These are phyloP conservation scores for Isatis lusitanica DNA, from an alignment of 441 rosid genomes.

Conservation along the genomic window DNA sequence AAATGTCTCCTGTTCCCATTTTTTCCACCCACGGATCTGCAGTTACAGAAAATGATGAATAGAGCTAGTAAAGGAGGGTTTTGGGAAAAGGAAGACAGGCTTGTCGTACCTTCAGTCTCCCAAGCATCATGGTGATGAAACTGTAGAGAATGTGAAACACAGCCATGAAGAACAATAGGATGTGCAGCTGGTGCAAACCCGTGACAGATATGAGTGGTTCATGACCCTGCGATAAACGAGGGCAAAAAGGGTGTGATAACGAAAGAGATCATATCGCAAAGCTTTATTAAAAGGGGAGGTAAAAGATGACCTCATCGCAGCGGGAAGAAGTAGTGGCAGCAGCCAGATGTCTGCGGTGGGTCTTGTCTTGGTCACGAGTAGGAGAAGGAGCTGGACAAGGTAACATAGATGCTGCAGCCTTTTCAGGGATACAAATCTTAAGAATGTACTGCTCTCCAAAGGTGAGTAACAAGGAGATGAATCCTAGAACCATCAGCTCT, in stretches of 20 bases:
- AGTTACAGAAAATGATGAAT: constrained; percentile 8
- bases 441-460: constrained; percentile 63
- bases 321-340: constrained; percentile 7
- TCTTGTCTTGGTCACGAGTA: constrained; percentile 16
- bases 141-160: constrained; percentile 70
- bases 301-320: constrained; percentile 8
- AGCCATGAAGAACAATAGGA: constrained; percentile 84
- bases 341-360: constrained; percentile 29
- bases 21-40: constrained; percentile 79
- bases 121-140: constrained; percentile 73
- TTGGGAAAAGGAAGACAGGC: neutral
- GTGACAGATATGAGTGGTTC: constrained; percentile 61
- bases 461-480: constrained; percentile 77
- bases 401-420: constrained; percentile 60
- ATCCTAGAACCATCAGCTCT: constrained; percentile 91
- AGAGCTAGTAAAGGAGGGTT: neutral
- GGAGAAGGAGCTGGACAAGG: constrained; percentile 49
- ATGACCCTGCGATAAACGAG: neutral
- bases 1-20: constrained; percentile 73
- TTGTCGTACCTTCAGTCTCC: constrained; percentile 66
- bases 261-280: neutral
- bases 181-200: constrained; percentile 79
- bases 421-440: constrained; percentile 58
- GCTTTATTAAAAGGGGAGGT: neutral
- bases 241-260: neutral